phyloP scores from a whole-genome alignment of 345 rosid genomes.

The Brassica rapa region DNA sequence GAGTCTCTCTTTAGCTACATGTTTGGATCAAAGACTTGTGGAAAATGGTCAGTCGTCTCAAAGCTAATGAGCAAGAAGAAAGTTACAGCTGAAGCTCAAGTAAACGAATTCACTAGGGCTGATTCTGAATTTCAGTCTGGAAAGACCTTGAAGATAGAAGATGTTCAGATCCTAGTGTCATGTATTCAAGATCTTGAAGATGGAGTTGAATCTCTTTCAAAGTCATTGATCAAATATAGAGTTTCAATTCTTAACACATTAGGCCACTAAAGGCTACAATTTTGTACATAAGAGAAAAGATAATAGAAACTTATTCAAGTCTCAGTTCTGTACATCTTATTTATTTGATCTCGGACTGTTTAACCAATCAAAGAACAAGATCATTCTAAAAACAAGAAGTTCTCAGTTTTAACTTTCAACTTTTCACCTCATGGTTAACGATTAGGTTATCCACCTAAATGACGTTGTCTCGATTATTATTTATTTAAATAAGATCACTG shows the following conservation, averaged over 20 bases:
- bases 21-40: not conserved
- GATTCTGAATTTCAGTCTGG: not conserved
- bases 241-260: not conserved
- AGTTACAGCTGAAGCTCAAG: not conserved
- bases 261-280: not conserved
- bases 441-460: not conserved
- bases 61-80: not conserved
- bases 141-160: not conserved
- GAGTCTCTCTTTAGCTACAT: not conserved
- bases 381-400: not conserved
- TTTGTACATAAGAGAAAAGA: not conserved
- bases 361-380: not conserved
- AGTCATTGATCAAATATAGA: not conserved
- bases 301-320: not conserved
- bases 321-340: not conserved
- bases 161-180: not conserved
- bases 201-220: not conserved
- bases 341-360: not conserved
- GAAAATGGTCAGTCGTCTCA: not conserved
- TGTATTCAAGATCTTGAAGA: not conserved
- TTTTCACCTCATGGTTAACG: not conserved
- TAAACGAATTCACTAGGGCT: not conserved
- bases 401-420: not conserved
- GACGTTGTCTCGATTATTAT: not conserved
- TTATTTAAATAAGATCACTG: not conserved